phyloP scores from a whole-genome alignment of 2,329 filamentous ascomycete species.

The Penicillium sp. region DNA sequence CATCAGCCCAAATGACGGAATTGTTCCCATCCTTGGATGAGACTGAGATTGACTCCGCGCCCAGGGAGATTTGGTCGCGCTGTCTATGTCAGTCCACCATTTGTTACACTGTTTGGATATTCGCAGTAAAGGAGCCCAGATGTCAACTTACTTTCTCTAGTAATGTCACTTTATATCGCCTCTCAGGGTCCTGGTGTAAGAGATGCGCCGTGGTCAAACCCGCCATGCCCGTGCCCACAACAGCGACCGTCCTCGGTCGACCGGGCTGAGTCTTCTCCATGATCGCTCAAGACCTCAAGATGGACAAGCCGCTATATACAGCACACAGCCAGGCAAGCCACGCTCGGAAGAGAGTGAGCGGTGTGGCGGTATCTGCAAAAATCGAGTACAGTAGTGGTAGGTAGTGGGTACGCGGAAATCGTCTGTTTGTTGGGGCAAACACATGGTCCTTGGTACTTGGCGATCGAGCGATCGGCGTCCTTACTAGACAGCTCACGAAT shows the following conservation, averaged over 20 bases:
- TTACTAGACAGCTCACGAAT: neutral
- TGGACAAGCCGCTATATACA: neutral
- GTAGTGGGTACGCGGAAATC: slow-evolving; percentile 1
- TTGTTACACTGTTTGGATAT: neutral
- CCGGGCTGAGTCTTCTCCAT: slow-evolving; percentile 2
- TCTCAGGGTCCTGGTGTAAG: slow-evolving; percentile 38
- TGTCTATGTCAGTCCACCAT: slow-evolving; percentile 16
- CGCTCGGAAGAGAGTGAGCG: neutral
- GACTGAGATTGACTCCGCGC: slow-evolving; percentile 39
- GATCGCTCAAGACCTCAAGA: neutral
- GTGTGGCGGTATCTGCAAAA: neutral
- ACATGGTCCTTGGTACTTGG: neutral
- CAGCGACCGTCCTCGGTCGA: slow-evolving; percentile 35
- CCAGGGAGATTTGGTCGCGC: slow-evolving; percentile 44
- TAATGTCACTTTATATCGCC: slow-evolving; percentile 43
- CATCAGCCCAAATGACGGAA: slow-evolving; percentile 39
- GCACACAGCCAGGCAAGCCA: neutral
- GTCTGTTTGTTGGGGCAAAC: slow-evolving; percentile 2
- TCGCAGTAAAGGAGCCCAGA: neutral
- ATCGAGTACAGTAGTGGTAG: neutral
- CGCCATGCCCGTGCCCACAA: slow-evolving; percentile 50
- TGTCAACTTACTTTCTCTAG: slow-evolving; percentile 43
- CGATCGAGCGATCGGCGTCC: slow-evolving; percentile 1
- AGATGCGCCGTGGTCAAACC: slow-evolving; percentile 48
- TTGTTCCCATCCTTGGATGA: slow-evolving; percentile 13